These are phyloP conservation scores for Aegilops bicornis DNA, from an alignment of 176 grass and related monocot species.

Conservation along the genomic window DNA sequence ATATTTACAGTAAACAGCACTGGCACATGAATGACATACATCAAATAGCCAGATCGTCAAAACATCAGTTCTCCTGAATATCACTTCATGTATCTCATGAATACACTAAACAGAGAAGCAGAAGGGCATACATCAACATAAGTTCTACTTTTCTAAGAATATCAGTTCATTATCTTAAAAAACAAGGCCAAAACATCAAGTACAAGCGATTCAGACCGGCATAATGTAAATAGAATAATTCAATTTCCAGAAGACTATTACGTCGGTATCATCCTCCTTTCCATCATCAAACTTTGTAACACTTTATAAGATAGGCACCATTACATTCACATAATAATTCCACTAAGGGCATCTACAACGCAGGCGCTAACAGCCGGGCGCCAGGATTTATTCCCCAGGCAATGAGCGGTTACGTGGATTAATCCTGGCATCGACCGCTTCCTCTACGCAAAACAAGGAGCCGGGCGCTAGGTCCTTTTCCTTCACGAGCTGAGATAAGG, in stretches of 20 bases:
- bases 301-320: not conserved
- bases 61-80: too few species aligned
- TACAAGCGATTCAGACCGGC: not conserved
- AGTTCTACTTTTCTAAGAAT: not conserved
- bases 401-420: too few species aligned
- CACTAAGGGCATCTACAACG: too few species aligned
- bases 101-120: not conserved
- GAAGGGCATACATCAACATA: not conserved
- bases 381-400: too few species aligned
- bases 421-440: too few species aligned
- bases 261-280: not conserved
- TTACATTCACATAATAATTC: not conserved
- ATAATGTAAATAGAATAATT: not conserved
- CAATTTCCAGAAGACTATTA: not conserved
- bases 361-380: too few species aligned
- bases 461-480: too few species aligned
- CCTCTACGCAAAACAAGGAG: too few species aligned
- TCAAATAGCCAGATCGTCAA: not conserved
- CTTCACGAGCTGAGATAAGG: too few species aligned
- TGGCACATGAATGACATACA: not conserved
- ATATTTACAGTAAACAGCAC: slow-evolving; percentile 15
- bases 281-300: not conserved
- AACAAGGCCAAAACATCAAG: not conserved
- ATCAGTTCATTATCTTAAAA: not conserved
- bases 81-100: too few species aligned